Evolutionary conservation across 2,329 filamentous ascomycete species (phyloP).

Genomic region (Microsporum audouinii): DNA sequence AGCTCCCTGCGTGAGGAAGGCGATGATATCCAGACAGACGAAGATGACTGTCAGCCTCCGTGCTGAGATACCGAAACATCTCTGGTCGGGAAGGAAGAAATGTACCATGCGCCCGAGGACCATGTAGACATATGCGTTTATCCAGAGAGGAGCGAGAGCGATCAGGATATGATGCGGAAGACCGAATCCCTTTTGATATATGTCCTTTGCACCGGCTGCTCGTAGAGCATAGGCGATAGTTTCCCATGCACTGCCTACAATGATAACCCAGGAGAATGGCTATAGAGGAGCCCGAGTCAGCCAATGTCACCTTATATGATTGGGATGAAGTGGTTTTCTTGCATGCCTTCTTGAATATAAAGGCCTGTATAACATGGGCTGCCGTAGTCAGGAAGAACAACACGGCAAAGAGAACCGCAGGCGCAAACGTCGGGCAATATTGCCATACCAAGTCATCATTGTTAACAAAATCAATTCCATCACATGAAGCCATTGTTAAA

Average conservation of each 20-base stretch:
- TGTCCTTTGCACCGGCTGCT: constrained; percentile 7
- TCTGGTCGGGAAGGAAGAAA: constrained; percentile 31
- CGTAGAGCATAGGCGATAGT: constrained; percentile 12
- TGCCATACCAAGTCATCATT: constrained; percentile 11
- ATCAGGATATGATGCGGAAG: constrained; percentile 14
- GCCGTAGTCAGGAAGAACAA: constrained; percentile 9
- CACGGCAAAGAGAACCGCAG: constrained; percentile 11
- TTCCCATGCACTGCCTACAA: constrained; percentile 13
- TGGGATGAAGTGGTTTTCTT: background rate
- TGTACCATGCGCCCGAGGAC: constrained; percentile 37
- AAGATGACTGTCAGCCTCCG: constrained; percentile 30
- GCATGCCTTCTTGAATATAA: constrained; percentile 12
- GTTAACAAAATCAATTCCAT: constrained; percentile 8
- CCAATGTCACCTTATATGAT: background rate
- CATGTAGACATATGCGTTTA: constrained; percentile 42
- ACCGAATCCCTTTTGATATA: constrained; percentile 9
- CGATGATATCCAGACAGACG: constrained; percentile 33
- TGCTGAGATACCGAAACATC: constrained; percentile 31
- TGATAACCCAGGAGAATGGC: constrained; percentile 16
- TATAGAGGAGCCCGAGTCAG: background rate
- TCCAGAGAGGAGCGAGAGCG: constrained; percentile 15
- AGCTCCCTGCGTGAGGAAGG: constrained; percentile 13
- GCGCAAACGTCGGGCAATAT: constrained; percentile 13
- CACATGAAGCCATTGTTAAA: constrained; percentile 3
- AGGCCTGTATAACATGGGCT: constrained; percentile 11